These are phyloP conservation scores for Acanthochlamys bracteata DNA, from an alignment of 106 monocot genomes.

Conservation along the genomic window DNA sequence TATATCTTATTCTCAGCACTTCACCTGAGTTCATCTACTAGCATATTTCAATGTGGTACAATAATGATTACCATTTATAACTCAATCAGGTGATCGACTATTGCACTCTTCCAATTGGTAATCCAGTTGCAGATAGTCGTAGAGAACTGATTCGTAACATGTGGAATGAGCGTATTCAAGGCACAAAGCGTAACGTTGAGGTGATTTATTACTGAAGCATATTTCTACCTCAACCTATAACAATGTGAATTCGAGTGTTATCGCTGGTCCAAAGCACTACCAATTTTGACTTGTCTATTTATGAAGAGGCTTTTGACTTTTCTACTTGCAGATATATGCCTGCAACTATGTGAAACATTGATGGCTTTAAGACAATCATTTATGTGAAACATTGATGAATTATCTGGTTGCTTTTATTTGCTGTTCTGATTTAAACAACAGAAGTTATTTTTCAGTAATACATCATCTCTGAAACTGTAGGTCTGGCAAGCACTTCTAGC, in stretches of 20 bases:
- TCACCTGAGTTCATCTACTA: not conserved
- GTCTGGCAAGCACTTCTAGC: constrained; percentile 97
- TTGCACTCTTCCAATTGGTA: constrained; percentile 73
- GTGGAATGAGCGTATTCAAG: constrained; percentile 98
- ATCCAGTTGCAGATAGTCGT: constrained; percentile 65
- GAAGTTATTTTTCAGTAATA: too few relatives aligned
- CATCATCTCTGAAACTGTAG: constrained; percentile 16
- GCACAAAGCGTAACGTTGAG: constrained; percentile 95
- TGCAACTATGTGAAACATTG: too few relatives aligned
- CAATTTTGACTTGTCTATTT: too few relatives aligned
- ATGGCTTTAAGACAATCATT: too few relatives aligned
- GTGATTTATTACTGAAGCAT: constrained; percentile 22
- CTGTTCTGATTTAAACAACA: too few relatives aligned
- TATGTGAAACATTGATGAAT: too few relatives aligned
- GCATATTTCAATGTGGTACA: not conserved
- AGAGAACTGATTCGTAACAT: constrained; percentile 90
- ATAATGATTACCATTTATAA: not conserved
- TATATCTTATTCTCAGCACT: constrained; percentile 2
- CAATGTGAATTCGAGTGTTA: not conserved
- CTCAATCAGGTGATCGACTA: constrained; percentile 85
- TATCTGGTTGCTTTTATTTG: too few relatives aligned
- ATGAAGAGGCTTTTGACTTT: too few relatives aligned
- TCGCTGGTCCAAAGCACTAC: too few relatives aligned
- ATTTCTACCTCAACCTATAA: not conserved
- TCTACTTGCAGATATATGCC: too few relatives aligned